Evolutionary conservation across 1,284 basidiomycete genomes (phyloP), one percentile per base, ranked within the genome.

Genomic region (Rhodotorula sp.): DNA sequence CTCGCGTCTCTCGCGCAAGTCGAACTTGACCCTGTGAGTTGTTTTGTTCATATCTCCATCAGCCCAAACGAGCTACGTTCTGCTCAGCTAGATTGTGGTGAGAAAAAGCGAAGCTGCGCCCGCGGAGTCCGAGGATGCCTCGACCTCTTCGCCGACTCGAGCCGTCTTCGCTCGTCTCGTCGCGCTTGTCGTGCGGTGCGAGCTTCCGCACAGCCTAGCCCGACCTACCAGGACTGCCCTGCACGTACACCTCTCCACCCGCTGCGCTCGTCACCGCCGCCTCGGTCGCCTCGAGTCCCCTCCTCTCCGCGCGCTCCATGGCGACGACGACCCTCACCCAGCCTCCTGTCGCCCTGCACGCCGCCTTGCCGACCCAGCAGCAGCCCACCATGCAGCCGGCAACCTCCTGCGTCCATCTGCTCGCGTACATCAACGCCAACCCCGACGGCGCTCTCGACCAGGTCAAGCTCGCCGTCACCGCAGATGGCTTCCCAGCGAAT

Each of bases 241-340:
- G n/a, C 21, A 17, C 1, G 21, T 32, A 2, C 29, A 36, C 12
- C 12, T 12, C 41, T 32, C 19, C 44, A 0, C 32, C 32, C 10
- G 10, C 15, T 15, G 9, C 57, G 1, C n/a, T 4, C 39, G 10
- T 8, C 21, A 15, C 39, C n/a, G 9, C 17, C 17, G 19, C 1
- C n/a, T 8, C n/a, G 9, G 15, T 41, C 37, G 34, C 27, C 3
- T 27, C 44, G 29, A 32, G 17, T 36, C 48, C 32, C 48, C 36
- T 37, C 7, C 27, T 10, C 3, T 17, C 9, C 34, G n/a, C 39
- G 17, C n/a, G 37, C 15, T 6, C 19, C 15, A 55, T 55, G 62
- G 53, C 53, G 29, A 63, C 62, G 7, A 36, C 32, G 39, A 63
- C 62, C 62, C 12, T 63, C 39, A 63, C 51, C 5, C 51, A 55